phyloP scores from a whole-genome alignment of 164 flowering plant genomes.

The Santalum album region DNA sequence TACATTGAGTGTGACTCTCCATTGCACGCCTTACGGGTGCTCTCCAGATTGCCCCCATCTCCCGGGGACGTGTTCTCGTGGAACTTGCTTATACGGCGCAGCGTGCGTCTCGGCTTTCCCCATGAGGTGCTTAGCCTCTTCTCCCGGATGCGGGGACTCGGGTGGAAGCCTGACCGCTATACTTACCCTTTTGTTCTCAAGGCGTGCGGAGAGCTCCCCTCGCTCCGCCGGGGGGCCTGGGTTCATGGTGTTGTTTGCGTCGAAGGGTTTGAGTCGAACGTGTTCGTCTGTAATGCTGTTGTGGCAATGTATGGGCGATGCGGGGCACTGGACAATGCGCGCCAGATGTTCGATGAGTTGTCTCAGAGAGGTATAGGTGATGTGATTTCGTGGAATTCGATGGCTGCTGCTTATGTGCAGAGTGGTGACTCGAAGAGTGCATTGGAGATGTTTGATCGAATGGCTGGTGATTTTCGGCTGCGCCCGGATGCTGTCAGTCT shows the following conservation, averaged over 20 bases:
- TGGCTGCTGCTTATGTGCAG: constrained; percentile 46
- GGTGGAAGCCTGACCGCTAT: constrained; percentile 38
- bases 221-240: constrained; percentile 24
- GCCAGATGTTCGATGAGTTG: constrained; percentile 54
- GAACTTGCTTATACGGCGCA: constrained; percentile 32
- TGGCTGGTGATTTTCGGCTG: constrained; percentile 12
- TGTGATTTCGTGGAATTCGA: constrained; percentile 67
- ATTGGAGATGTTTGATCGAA: constrained; percentile 32
- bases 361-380: constrained; percentile 34
- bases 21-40: constrained; percentile 16
- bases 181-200: constrained; percentile 56
- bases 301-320: constrained; percentile 59
- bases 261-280: constrained; percentile 49
- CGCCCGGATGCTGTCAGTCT: constrained; percentile 22
- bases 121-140: constrained; percentile 15
- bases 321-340: constrained; percentile 33
- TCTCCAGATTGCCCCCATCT: constrained; percentile 20
- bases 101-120: constrained; percentile 15
- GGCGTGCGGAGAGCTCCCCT: constrained; percentile 39
- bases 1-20: constrained; percentile 25
- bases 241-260: constrained; percentile 33
- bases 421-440: constrained; percentile 28
- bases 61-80: constrained; percentile 30
- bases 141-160: constrained; percentile 26
- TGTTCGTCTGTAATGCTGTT: constrained; percentile 59